Evolutionary conservation across 1,139 yeast species (phyloP).

Genomic region (Nematodospora anomalae): DNA sequence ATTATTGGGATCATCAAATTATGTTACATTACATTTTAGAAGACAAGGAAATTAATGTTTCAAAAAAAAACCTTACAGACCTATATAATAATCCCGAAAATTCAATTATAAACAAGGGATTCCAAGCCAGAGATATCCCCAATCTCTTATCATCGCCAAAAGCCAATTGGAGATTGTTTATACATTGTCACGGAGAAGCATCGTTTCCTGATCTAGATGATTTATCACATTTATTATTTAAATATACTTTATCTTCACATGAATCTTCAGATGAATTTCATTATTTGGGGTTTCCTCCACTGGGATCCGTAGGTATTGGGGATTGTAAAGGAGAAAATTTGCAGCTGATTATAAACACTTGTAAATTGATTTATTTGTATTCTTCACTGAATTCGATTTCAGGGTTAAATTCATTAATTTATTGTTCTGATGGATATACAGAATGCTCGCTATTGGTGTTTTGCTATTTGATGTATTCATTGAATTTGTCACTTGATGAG

Average conservation of each 20-base stretch:
- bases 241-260: conserved; percentile 29
- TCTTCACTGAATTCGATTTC: conserved; percentile 29
- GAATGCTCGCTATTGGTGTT: conserved; percentile 77
- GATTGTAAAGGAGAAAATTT: conserved; percentile 60
- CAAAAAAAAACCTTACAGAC: conserved; percentile 19
- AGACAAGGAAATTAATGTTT: conserved; percentile 7
- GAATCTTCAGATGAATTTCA: conserved; percentile 27
- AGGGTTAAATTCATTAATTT: conserved; percentile 45
- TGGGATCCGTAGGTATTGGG: conserved; percentile 77
- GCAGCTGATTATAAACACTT: conserved; percentile 58
- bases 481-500: conserved; percentile 52
- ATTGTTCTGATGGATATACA: conserved; percentile 91
- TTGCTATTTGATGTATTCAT: conserved; percentile 68
- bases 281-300: conserved; percentile 71
- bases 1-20: conserved; percentile 52
- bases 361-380: conserved; percentile 55
- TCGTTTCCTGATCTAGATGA: conserved; percentile 48
- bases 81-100: conserved; percentile 48
- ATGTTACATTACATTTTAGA: conserved; percentile 29
- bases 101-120: conserved; percentile 14
- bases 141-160: conserved; percentile 33
- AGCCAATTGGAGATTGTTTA: conserved; percentile 40
- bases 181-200: conserved; percentile 55
- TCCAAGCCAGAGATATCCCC: conserved; percentile 13
- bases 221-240: conserved; percentile 37